Percentiles rank a stretch among this genome's conserved stretches.
Conservation (phyloP, 2,329 filamentous ascomycete genomes). For the Nigrospora sphaerica region DNA sequence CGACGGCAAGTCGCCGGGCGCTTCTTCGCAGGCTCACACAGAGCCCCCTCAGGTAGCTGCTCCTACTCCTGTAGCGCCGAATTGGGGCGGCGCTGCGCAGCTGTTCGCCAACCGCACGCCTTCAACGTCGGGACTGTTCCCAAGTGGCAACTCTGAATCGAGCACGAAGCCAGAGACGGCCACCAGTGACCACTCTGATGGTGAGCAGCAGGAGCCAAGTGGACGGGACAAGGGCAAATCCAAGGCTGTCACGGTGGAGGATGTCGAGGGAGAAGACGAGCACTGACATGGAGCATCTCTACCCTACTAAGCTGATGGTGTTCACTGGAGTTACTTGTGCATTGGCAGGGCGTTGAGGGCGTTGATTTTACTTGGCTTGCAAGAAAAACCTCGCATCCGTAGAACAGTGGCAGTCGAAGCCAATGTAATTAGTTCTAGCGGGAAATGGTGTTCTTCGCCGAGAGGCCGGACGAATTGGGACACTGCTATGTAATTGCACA, state of each 20-base stretch:
- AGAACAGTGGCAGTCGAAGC: no score
- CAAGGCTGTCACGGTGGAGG: constrained; percentile 21
- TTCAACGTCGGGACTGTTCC: constrained; percentile 5
- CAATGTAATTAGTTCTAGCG: no score
- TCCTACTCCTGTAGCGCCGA: constrained; percentile 40
- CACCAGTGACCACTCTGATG: constrained; percentile 5
- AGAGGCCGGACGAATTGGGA: no score
- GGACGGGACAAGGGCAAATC: constrained; percentile 14
- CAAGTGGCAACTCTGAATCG: constrained; percentile 4
- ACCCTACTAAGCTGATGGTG: not conserved
- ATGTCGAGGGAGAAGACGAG: constrained; percentile 11
- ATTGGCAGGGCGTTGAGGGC: not conserved
- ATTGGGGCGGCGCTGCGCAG: constrained; percentile 44
- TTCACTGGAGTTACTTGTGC: not conserved
- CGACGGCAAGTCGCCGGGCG: no score
- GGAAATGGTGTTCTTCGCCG: no score
- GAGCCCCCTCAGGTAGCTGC: constrained; percentile 32
- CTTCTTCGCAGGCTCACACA: constrained; percentile 6
- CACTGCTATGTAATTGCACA: no score
- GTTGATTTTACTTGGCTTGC: not conserved
- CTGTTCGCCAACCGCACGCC: constrained; percentile 29
- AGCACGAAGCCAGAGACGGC: constrained; percentile 5
- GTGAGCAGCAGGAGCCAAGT: constrained; percentile 10
- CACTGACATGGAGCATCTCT: constrained; percentile 26
- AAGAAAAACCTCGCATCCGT: no score